phyloP scores from a whole-genome alignment of 2,329 filamentous ascomycete species.

The Nectriaceae sp. region DNA sequence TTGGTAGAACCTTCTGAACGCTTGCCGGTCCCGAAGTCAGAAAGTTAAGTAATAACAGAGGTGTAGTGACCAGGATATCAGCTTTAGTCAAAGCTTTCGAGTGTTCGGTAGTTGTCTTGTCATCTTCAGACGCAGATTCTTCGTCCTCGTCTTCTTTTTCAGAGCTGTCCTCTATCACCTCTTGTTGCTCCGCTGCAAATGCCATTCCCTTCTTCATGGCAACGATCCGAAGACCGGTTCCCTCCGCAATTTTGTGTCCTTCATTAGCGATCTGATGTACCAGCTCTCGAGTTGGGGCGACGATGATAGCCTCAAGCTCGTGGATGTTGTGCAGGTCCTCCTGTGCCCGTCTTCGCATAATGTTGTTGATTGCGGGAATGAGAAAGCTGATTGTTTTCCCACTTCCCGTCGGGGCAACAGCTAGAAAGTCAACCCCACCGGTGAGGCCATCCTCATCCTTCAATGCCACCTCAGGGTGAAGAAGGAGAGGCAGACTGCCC shows the following conservation, averaged over 20 bases:
- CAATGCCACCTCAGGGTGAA: conserved; percentile 58
- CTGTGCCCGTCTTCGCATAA: conserved; percentile 59
- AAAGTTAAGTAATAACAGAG: conserved; percentile 72
- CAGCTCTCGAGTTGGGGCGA: conserved; percentile 79
- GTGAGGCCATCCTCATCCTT: conserved; percentile 37
- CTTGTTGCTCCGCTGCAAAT: conserved; percentile 53
- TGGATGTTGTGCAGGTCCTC: conserved; percentile 43
- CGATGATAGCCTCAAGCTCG: conserved; percentile 65
- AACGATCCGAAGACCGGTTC: conserved; percentile 77
- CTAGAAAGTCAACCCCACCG: conserved; percentile 70
- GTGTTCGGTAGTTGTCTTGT: conserved; percentile 21
- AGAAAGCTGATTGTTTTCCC: conserved; percentile 95
- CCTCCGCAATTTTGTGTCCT: conserved; percentile 74
- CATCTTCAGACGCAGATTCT: conserved; percentile 39
- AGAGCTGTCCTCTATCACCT: conserved; percentile 40
- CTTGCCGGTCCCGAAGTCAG: conserved; percentile 52
- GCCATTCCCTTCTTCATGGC: conserved; percentile 86
- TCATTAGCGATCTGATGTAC: conserved; percentile 82
- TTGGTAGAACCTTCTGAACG: conserved; percentile 56
- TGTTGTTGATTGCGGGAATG: conserved; percentile 79
- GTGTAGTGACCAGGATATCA: conserved; percentile 45
- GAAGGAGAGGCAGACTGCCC: conserved; percentile 76
- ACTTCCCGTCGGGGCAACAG: conserved; percentile 91
- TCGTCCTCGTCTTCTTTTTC: conserved; percentile 42
- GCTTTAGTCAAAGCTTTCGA: conserved; percentile 34